Base-by-base conservation (phyloP, 257 asterid species). In the Dorcoceras hygrometricum region DNA sequence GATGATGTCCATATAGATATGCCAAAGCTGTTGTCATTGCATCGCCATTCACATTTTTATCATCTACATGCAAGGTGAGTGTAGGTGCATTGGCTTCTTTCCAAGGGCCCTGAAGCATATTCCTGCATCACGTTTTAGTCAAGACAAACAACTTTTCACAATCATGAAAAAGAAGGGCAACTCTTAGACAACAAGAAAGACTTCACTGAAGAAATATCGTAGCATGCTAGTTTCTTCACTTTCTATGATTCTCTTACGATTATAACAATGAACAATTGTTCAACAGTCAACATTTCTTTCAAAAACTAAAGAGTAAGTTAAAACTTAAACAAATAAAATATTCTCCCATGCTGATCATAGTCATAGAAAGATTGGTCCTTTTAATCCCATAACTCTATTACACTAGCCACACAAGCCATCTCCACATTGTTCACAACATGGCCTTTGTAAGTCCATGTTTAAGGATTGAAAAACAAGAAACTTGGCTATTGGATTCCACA, bases 71-170 rank as follows among this genome's bases (percentile, higher is more conserved):
- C 85, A 90, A 82, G 58, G 85, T 90, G 87, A 94, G 79, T 56
- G 86, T 75, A 29, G 95, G 89, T 50, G 96, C 87, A 72, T 84
- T 94, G 71, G 96, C 97, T 78, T 90, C 97, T 80, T 81, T 94
- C 99, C 97, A 94, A 1, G 99, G 99, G 22, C 96, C 97, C 75
- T 90, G 96, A 73, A 94, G 96, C 99, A 94, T 94, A 71, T 84
- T 94, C 84, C 99, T 94, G 83, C 73, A 77, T 66, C 76, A 74
- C 57, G 54, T 50, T 25, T 66, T 31, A 20, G 59, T 56, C 2
- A 67, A 66, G 16, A 31, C 53, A 63, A 66, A 53, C 58, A 65
- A 51, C 20, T 18, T 28, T 55, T 59, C 54, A 28, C 7, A 6
- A 46, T 29, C 11, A 16, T 16, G 67, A 63, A 63, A 31, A 32